Conservation (phyloP, 768 basidiomycete species). For the Tricholoma flavovirens region DNA sequence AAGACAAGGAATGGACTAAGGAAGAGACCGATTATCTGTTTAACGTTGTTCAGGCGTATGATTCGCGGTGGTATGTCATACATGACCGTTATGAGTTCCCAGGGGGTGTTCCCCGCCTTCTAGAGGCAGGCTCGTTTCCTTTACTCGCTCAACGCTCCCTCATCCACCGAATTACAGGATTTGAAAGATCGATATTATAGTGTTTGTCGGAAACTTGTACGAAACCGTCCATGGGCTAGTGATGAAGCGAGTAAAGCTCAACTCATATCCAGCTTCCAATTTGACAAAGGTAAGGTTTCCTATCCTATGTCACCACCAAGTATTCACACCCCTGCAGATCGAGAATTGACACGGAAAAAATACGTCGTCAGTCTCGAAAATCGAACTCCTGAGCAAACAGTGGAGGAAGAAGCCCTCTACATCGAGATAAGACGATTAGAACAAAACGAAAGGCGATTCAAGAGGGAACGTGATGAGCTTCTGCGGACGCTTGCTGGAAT, state of each 20-base stretch:
- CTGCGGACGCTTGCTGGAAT: conserved; percentile 79
- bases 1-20: conserved; percentile 83
- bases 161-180: conserved; percentile 45
- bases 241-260: conserved; percentile 69
- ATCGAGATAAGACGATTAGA: conserved; percentile 93
- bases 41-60: conserved; percentile 70
- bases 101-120: conserved; percentile 43
- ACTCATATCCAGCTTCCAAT: conserved; percentile 66
- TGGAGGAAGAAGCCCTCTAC: conserved; percentile 93
- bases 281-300: conserved; percentile 73
- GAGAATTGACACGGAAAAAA: conserved; percentile 82
- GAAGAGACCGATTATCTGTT: conserved; percentile 96
- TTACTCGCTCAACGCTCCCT: not conserved
- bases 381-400: conserved; percentile 83
- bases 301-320: not conserved
- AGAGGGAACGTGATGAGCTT: conserved; percentile 83
- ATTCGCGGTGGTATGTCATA: conserved; percentile 84
- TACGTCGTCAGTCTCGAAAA: conserved; percentile 84
- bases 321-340: conserved; percentile 42
- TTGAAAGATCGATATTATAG: conserved; percentile 93
- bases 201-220: conserved; percentile 82
- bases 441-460: conserved; percentile 85
- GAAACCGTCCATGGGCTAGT: conserved; percentile 79
- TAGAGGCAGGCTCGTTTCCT: conserved; percentile 52
- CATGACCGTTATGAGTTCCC: conserved; percentile 84